Conservation (phyloP, 495 filamentous ascomycete genomes). For the Xanthoparmelia taractica region DNA sequence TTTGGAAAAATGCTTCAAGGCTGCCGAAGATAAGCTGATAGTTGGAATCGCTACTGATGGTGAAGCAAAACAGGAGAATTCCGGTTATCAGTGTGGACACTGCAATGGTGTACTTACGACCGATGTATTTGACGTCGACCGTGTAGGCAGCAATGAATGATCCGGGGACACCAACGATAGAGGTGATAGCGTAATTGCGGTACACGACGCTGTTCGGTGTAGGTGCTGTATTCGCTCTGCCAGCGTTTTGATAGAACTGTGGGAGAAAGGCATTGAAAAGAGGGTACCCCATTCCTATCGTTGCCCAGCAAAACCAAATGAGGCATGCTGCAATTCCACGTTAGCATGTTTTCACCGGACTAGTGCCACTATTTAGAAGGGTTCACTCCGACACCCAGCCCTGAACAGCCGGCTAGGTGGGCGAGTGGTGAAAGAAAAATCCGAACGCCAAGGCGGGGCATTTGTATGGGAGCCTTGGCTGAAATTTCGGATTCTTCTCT, state of each 20-base stretch:
- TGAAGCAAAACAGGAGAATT: slow-evolving; percentile 54
- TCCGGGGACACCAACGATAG: slow-evolving; percentile 51
- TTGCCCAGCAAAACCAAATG: slow-evolving; percentile 52
- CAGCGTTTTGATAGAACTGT: slow-evolving; percentile 45
- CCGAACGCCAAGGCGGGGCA: too few species aligned
- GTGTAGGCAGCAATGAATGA: slow-evolving; percentile 48
- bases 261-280: slow-evolving; percentile 55
- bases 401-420: too few species aligned
- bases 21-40: slow-evolving; percentile 46
- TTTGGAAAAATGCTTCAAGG: slow-evolving; percentile 53
- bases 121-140: slow-evolving; percentile 51
- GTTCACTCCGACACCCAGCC: too few species aligned
- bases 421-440: too few species aligned
- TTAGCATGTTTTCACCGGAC: too few species aligned
- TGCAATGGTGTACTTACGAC: slow-evolving; percentile 53
- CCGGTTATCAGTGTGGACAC: slow-evolving; percentile 47
- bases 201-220: slow-evolving; percentile 45
- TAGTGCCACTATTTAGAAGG: too few species aligned
- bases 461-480: too few species aligned
- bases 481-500: too few species aligned
- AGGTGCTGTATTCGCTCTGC: slow-evolving; percentile 25
- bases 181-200: slow-evolving; percentile 54
- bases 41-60: slow-evolving; percentile 39
- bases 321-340: slow-evolving; percentile 30
- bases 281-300: slow-evolving; percentile 51